Evolutionary conservation across 78 protist genomes (phyloP).

Genomic region (Pigoraptor vietnamica): DNA sequence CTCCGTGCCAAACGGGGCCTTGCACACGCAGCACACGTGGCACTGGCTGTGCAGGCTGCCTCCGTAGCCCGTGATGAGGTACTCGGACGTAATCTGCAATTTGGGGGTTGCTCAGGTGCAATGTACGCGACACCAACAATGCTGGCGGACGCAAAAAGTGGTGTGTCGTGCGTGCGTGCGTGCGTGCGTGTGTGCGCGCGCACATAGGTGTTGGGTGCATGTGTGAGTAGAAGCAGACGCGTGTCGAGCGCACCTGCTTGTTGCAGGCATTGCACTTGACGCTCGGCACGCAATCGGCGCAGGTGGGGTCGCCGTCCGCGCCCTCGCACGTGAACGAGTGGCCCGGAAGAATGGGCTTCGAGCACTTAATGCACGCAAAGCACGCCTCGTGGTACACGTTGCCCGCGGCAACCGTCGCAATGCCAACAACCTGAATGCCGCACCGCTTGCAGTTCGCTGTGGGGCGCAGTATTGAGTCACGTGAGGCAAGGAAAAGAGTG

Average conservation of each 20-base stretch:
- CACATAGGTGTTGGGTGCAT: too few relatives aligned
- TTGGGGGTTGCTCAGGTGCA: too few relatives aligned
- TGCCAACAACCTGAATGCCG: background rate
- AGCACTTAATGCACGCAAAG: background rate
- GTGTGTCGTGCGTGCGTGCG: too few relatives aligned
- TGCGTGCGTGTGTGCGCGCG: too few relatives aligned
- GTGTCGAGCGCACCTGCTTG: background rate
- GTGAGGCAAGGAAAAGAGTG: background rate
- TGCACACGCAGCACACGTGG: background rate
- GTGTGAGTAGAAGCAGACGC: too few relatives aligned
- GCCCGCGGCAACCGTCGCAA: background rate
- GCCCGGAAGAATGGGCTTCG: background rate
- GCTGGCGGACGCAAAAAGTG: too few relatives aligned
- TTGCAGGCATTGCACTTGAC: background rate
- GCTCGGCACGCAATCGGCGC: background rate
- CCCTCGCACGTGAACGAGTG: background rate
- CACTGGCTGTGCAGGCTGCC: background rate
- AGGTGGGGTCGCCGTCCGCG: background rate
- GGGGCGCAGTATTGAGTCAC: background rate
- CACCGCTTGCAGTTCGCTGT: background rate
- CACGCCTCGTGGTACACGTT: background rate
- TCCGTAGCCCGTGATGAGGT: background rate
- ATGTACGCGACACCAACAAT: too few relatives aligned
- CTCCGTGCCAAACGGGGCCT: background rate
- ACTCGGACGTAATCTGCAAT: background rate